Percentiles rank a stretch among this genome's conserved stretches.
Evolutionary conservation across 768 basidiomycete genomes (phyloP).

Genomic region (Obba rivulosa): DNA sequence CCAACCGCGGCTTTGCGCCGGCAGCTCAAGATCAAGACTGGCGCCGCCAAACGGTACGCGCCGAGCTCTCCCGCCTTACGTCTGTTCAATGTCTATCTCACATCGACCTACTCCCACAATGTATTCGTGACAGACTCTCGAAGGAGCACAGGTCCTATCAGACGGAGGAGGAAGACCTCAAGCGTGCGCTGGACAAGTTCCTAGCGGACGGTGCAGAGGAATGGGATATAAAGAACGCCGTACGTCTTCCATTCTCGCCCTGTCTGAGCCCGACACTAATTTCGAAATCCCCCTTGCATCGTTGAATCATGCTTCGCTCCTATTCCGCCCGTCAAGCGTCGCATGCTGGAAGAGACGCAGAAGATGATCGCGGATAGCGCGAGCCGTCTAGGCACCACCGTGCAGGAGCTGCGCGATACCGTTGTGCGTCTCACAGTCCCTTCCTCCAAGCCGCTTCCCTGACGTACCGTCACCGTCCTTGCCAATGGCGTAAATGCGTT

Average conservation of each 20-base stretch:
- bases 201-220: constrained; percentile 54
- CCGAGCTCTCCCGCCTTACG: neutral
- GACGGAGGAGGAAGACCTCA: constrained; percentile 57
- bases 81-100: neutral
- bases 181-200: constrained; percentile 57
- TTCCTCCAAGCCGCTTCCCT: constrained; percentile 3
- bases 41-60: constrained; percentile 57
- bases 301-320: neutral
- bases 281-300: neutral
- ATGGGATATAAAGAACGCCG: constrained; percentile 75
- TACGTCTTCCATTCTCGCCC: constrained; percentile 28
- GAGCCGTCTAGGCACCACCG: constrained; percentile 54
- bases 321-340: constrained; percentile 35
- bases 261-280: neutral
- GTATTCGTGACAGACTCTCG: constrained; percentile 13
- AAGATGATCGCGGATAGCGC: constrained; percentile 75
- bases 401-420: constrained; percentile 57
- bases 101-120: neutral
- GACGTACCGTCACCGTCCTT: neutral
- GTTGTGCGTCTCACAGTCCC: constrained; percentile 48
- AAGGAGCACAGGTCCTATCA: constrained; percentile 68
- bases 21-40: constrained; percentile 76
- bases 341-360: constrained; percentile 68
- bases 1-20: constrained; percentile 39
- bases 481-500: neutral